A percentile compares a stretch with the other conserved stretches of the same genome.
Conservation (phyloP, 768 basidiomycete species). For the Amanita fuliginea region DNA sequence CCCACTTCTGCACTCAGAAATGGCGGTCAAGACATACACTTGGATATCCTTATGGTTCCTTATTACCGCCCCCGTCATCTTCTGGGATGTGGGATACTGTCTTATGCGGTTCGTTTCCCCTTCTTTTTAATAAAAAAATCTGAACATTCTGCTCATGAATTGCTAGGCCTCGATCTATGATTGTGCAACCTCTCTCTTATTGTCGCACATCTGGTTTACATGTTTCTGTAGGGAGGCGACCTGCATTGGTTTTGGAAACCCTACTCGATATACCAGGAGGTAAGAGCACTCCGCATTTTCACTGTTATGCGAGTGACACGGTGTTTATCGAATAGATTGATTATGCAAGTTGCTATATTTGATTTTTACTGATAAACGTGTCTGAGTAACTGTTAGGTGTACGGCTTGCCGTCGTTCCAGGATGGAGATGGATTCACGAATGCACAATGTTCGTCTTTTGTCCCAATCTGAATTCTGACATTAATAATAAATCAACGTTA, state of each 20-base stretch:
- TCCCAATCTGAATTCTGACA: neutral
- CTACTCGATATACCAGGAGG: slow-evolving; percentile 67
- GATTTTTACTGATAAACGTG: neutral
- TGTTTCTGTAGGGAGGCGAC: slow-evolving; percentile 54
- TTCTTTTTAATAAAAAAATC: neutral
- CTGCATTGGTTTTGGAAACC: slow-evolving; percentile 89
- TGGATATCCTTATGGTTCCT: slow-evolving; percentile 67
- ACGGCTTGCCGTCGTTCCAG: slow-evolving; percentile 58
- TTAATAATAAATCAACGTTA: slow-evolving; percentile 19
- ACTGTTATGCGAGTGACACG: neutral
- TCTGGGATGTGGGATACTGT: slow-evolving; percentile 79
- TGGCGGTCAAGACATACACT: slow-evolving; percentile 40
- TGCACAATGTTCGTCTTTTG: slow-evolving; percentile 55
- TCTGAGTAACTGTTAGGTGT: slow-evolving; percentile 34
- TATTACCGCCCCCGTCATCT: slow-evolving; percentile 47
- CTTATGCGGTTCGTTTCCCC: slow-evolving; percentile 61
- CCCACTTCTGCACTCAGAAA: slow-evolving; percentile 12
- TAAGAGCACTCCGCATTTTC: slow-evolving; percentile 26
- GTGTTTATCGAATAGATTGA: neutral
- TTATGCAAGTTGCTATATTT: slow-evolving; percentile 9
- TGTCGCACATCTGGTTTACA: neutral
- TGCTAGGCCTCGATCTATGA: slow-evolving; percentile 72
- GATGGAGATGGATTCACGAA: slow-evolving; percentile 71
- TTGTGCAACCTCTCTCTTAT: slow-evolving; percentile 14
- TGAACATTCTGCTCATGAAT: neutral